phyloP scores from a whole-genome alignment of 2,329 filamentous ascomycete species.

The Aureobasidium melanogenum region DNA sequence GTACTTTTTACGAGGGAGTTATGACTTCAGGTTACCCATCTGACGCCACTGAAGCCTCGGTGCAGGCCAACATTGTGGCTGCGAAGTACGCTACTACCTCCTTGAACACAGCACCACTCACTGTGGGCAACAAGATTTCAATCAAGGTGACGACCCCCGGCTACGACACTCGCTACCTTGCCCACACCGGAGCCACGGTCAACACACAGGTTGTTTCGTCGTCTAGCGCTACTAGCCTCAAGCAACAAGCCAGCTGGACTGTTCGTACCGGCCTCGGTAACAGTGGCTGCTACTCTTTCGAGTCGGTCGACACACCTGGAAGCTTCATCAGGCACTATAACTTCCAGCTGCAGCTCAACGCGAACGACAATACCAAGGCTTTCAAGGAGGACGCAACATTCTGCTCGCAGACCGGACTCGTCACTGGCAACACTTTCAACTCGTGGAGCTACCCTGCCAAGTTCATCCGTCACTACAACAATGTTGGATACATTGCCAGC shows the following conservation, averaged over 20 bases:
- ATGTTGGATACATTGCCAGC: constrained; percentile 40
- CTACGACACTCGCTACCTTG: constrained; percentile 46
- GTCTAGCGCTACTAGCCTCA: constrained; percentile 41
- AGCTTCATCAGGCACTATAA: constrained; percentile 50
- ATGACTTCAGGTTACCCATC: constrained; percentile 56
- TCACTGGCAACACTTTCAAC: constrained; percentile 44
- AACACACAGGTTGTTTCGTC: constrained; percentile 48
- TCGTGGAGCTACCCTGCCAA: constrained; percentile 54
- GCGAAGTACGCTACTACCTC: constrained; percentile 46
- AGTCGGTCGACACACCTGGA: constrained; percentile 49
- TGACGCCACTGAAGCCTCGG: constrained; percentile 46
- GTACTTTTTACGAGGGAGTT: constrained; percentile 52
- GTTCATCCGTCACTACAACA: constrained; percentile 47
- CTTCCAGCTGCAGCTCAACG: constrained; percentile 42
- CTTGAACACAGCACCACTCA: constrained; percentile 42
- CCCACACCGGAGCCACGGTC: constrained; percentile 43
- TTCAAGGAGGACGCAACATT: constrained; percentile 57
- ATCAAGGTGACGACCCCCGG: constrained; percentile 48
- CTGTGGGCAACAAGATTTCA: constrained; percentile 43
- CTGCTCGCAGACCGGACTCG: constrained; percentile 46
- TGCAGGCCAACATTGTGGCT: constrained; percentile 46
- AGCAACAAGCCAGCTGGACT: constrained; percentile 45
- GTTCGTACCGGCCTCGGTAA: constrained; percentile 49
- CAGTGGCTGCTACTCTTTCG: constrained; percentile 51
- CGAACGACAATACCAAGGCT: constrained; percentile 46